Evolutionary conservation across 192 early-diverging fungal species (phyloP).

Genomic region (Glomus cerebriforme): DNA sequence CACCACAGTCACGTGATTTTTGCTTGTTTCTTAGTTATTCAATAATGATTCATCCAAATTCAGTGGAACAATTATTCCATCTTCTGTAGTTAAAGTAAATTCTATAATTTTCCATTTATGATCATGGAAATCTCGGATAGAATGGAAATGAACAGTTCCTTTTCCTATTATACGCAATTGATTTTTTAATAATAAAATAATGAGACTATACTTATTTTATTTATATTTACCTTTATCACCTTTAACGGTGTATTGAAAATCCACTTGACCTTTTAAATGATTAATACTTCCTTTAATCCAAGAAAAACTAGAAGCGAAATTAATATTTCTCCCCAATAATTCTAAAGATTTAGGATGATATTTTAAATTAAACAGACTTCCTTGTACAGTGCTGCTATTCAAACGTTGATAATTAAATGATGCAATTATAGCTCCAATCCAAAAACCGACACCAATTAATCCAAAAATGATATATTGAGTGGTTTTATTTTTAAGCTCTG

Average conservation of each 20-base stretch:
- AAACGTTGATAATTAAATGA: constrained; percentile 62
- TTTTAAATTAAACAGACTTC: constrained; percentile 60
- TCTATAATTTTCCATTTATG: constrained; percentile 18
- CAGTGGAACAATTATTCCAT: constrained; percentile 22
- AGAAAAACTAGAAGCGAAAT: constrained; percentile 55
- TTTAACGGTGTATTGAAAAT: constrained; percentile 55
- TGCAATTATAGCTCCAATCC: constrained; percentile 52
- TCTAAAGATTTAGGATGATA: constrained; percentile 50
- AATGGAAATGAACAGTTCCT: constrained; percentile 28
- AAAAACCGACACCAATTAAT: constrained; percentile 48
- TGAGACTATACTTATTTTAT: not conserved
- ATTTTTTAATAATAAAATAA: not conserved
- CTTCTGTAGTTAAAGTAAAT: constrained; percentile 29
- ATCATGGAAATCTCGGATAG: constrained; percentile 4
- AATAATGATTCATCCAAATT: not conserved
- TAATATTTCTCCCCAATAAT: constrained; percentile 55
- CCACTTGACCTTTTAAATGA: constrained; percentile 59
- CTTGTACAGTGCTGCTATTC: constrained; percentile 55
- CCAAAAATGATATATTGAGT: constrained; percentile 39
- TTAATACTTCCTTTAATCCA: constrained; percentile 67
- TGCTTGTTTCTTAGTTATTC: not conserved
- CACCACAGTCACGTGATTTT: too few relatives aligned
- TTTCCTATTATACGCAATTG: constrained; percentile 29
- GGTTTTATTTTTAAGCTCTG: constrained; percentile 29
- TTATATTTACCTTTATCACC: constrained; percentile 49